These are phyloP conservation scores for Cyberlindnera japonica DNA, from an alignment of 805 yeast species.

Conservation along the genomic window DNA sequence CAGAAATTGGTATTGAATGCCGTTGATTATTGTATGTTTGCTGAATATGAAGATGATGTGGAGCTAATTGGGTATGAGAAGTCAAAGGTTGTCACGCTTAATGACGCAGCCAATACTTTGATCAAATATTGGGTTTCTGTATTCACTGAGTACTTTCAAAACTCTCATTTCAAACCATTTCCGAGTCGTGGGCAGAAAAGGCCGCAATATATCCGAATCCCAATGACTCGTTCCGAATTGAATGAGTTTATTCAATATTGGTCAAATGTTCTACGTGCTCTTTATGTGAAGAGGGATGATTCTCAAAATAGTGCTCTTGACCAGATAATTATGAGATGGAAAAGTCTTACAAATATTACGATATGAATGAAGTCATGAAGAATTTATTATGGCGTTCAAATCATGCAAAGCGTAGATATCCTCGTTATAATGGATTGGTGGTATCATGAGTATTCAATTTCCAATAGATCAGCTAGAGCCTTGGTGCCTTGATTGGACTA, in stretches of 20 bases:
- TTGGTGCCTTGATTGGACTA: constrained; percentile 27
- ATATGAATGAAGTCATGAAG: background rate
- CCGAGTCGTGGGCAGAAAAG: constrained; percentile 25
- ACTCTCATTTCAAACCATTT: constrained; percentile 20
- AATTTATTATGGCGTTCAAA: background rate
- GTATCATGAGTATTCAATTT: constrained; percentile 1
- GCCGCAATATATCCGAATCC: constrained; percentile 27
- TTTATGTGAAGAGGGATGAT: constrained; percentile 38
- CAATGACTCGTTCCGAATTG: constrained; percentile 31
- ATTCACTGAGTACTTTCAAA: constrained; percentile 46
- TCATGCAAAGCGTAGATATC: too few relatives aligned
- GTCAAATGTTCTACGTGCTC: constrained; percentile 39
- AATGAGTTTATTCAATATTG: constrained; percentile 48
- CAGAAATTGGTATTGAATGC: constrained; percentile 40
- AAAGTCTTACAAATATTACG: constrained; percentile 7
- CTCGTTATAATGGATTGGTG: too few relatives aligned
- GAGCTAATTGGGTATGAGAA: constrained; percentile 48
- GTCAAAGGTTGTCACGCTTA: constrained; percentile 32
- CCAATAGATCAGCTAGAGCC: constrained; percentile 11
- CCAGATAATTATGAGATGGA: constrained; percentile 35
- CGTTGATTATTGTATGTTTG: constrained; percentile 47
- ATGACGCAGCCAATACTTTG: constrained; percentile 41
- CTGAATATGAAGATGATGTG: constrained; percentile 53
- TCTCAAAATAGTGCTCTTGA: constrained; percentile 33
- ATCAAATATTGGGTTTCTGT: constrained; percentile 52